Base-by-base conservation (phyloP, 2,329 filamentous ascomycete genomes). In the Sporothrix dimorphospora region DNA sequence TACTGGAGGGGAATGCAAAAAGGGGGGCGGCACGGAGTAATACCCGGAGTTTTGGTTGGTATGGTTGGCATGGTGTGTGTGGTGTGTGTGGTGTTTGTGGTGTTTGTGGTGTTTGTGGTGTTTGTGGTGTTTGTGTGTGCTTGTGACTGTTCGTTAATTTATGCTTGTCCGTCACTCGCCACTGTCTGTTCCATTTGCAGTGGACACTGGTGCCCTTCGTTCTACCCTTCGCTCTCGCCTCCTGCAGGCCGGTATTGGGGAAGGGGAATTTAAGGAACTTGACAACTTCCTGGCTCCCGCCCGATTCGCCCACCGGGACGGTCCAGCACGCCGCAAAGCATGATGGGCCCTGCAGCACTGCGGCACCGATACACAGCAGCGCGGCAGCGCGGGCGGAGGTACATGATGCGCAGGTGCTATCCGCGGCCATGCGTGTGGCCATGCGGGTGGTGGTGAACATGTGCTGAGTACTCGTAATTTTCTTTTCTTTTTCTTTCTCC, bases 301-400 rank as follows among this genome's bases (percentile, higher is more conserved):
- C 61, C 70, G 70, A 71, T 61, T 71, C 70, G 70, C 19, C 61
- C 61, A 59, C 19, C 51, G 61, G 49, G n/a, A 24, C 47, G 19
- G 63, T 38, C 27, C 42, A 67, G 57, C 45, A 49, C 8, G 38
- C 45, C 38, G 38, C 21, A 45, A 21, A 45, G 59, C 34, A 61
- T 40, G 11, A 63, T 63, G 59, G 21, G 59, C 55, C 55, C 45
- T 68, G 45, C 45, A 53, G 55, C 42, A 27, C 12, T n/a, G 24
- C 30, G n/a, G n/a, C n/a, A n/a, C n/a, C n/a, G n/a, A n/a, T n/a
- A 49, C 40, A 45, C 65, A 53, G 40, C 51, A 21, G 51, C n/a
- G 21, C 38, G 49, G 53, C 21, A 69, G 34, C 57, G 34, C 19
- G 30, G 30, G 57, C 57, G 40, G 59, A 63, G 16, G 24, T 49